Evolutionary conservation across 352 stramenopile genomes (phyloP), one percentile per base, ranked within the genome.

Genomic region (Blastocystis sp.): DNA sequence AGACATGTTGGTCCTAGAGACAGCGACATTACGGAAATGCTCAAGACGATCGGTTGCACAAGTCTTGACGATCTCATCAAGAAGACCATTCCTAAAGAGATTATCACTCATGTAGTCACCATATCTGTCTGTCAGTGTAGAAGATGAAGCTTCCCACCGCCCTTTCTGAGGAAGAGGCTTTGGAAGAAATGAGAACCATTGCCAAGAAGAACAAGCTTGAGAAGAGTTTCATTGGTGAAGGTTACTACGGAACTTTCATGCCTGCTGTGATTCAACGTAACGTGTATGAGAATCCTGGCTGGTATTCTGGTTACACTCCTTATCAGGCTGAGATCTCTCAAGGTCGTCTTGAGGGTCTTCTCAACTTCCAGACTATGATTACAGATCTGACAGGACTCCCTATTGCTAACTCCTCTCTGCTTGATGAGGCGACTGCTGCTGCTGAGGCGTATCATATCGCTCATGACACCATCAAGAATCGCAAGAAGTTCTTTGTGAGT

Each of bases 351-450:
- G 95, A 99, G 93, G 98, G 98, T 93, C 93, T 99, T 68, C 93
- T 99, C 33, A 99, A 99, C 92, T 99, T 99, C 92, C 97, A 99
- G 93, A 99, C 97, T 24, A 95, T 99, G 90, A 94, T 98, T 58
- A 92, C 91, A 17, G 96, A 98, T 90, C 92, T 98, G 44, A 98
- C 96, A 33, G 97, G 96, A 42, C 93, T 99, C 73, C 94, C 95
- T 68, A 98, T 98, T 91, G 94, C 95, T 58, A 98, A 98, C 90
- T 95, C 96, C 7, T 98, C 95, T 79, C 93, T 99, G 13, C 91
- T 99, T 44, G 97, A 99, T 91, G 97, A 99, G 91, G 95, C 93
- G n/a, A 98, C 95, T n/a, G 96, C 97, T n/a, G 96, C 96, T 9
- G 95, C 96, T 0, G 97, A 99, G 91, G 97, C 97, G 48, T 98